Base-by-base conservation (phyloP, 305 asterid genomes). In the Fraxinus floribunda region DNA sequence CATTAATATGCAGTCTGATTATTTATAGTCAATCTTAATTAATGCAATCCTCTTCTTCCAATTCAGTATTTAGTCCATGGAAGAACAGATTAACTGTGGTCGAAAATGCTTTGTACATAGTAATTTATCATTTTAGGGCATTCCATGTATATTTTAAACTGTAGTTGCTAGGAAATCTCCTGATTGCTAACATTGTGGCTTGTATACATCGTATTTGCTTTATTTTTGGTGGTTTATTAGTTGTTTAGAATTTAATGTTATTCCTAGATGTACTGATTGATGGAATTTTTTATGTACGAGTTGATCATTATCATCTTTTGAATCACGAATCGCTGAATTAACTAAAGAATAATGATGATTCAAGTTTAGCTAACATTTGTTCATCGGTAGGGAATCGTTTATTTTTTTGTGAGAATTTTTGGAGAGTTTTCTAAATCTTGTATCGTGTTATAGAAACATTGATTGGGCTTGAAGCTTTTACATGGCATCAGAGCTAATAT, bases 101-200 rank as follows among this genome's bases (percentile, higher is more conserved):
- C 52, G 41, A 8, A 24, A 18, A 49, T 15, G 36, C 81, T 32
- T 71, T 86, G 89, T 83, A 85, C 38, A 83, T 86, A 70, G 77
- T 22, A 26, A 76, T 83, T 74, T 1, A 18, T 72, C 11, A 32
- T 52, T 70, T 57, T 78, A 85, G 87, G 83, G 5, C 38, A 70
- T 79, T 78, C 38, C 44, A 64, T 71, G 86, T 66, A 34, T 7
- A 38, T 78, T 74, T 60, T 73, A 20, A 76, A 81, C 80, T 49
- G 24, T 44, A 79, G 79, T 41, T 81, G 82, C 36, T 76, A 76
- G 82, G 32, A 34, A 64, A 26, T 75, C 70, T 52, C 20, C 41
- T 78, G 76, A 60, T 71, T 64, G 81, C 87, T 82, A 75, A 83
- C 86, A 70, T 74, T 30, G 83, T 85, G 86, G 84, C 18, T 49